Conservation (phyloP, 129 eudicot species). For the Artemisia argyi region DNA sequence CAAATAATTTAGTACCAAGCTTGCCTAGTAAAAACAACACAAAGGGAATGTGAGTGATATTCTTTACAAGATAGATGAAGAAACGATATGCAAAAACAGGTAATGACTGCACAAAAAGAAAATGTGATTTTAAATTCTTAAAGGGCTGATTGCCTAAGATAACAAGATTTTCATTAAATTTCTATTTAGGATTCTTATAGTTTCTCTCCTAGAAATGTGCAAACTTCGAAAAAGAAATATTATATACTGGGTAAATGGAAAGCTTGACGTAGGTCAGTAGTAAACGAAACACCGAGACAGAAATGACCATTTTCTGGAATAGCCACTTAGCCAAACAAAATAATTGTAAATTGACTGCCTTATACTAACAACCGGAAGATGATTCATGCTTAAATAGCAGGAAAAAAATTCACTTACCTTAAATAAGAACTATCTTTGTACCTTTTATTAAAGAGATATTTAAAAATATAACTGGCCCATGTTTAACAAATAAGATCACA, state of each 20-base stretch:
- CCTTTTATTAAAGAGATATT: not conserved
- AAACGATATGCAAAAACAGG: not conserved
- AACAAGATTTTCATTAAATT: too few species aligned
- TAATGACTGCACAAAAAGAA: conserved; percentile 21
- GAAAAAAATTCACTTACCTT: not conserved
- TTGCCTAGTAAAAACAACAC: conserved; percentile 40
- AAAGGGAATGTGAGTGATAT: conserved; percentile 14
- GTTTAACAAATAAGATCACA: not conserved
- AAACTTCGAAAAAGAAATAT: not conserved
- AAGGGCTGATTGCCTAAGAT: too few species aligned
- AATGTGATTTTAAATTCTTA: not conserved
- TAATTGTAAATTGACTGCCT: not conserved
- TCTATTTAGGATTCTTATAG: not conserved
- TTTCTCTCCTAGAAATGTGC: not conserved
- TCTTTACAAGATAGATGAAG: conserved; percentile 21
- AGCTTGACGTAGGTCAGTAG: conserved; percentile 14
- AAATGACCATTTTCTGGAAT: conserved; percentile 8
- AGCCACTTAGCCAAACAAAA: not conserved
- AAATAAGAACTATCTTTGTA: conserved; percentile 1
- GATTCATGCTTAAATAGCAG: too few species aligned
- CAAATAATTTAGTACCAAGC: conserved; percentile 56
- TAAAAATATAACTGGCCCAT: not conserved
- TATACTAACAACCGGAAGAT: too few species aligned
- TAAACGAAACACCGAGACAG: not conserved
- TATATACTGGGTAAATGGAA: not conserved